A percentile compares a stretch with the other conserved stretches of the same genome.
Conservation (phyloP, 805 yeast species). For the Sugiyamaella chiloensis region DNA sequence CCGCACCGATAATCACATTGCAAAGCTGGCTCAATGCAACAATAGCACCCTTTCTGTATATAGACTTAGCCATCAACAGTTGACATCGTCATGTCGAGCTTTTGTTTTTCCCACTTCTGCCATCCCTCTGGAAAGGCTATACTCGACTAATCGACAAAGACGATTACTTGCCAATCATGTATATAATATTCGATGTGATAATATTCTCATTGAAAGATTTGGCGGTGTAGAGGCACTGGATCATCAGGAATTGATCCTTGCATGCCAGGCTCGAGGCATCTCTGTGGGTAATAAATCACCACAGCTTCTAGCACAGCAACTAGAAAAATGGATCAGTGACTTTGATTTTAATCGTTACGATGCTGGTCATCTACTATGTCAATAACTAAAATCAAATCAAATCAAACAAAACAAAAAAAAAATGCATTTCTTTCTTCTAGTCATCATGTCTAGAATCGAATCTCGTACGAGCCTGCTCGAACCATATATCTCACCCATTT, state of each 20-base stretch:
- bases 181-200: conserved; percentile 51
- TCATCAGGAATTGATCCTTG: conserved; percentile 45
- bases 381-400: too few relatives aligned
- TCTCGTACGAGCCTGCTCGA: conserved; percentile 76
- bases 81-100: conserved; percentile 16
- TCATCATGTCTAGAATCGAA: conserved; percentile 42
- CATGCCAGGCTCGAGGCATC: conserved; percentile 53
- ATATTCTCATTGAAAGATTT: conserved; percentile 40
- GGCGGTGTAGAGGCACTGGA: conserved; percentile 49
- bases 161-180: conserved; percentile 39
- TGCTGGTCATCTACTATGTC: conserved; percentile 24
- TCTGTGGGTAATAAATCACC: conserved; percentile 5
- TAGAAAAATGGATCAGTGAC: conserved; percentile 23
- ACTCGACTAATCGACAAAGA: conserved; percentile 40
- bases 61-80: conserved; percentile 17
- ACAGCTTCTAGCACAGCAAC: conserved; percentile 14
- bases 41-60: conserved; percentile 18
- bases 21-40: background rate
- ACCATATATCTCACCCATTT: conserved; percentile 86
- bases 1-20: conserved; percentile 6
- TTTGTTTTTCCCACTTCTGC: conserved; percentile 20
- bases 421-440: too few relatives aligned
- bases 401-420: too few relatives aligned
- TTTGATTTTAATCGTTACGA: conserved; percentile 22
- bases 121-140: conserved; percentile 27